Evolutionary conservation across 306 rosid genomes (phyloP), one percentile per base, ranked within the genome.

Genomic region (Trifolium dubium): DNA sequence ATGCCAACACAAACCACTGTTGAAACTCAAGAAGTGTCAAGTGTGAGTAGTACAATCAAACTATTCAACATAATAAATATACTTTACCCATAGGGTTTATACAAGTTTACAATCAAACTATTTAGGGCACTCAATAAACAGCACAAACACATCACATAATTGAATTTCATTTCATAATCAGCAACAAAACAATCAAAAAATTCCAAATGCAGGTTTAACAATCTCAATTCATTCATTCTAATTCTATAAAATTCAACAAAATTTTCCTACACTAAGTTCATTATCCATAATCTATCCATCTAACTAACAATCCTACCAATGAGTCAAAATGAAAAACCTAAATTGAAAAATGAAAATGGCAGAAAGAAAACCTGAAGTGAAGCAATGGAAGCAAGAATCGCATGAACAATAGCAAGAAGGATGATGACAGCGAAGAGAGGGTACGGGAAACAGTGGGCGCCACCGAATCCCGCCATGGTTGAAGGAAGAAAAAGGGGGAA

Each of bases 331-430:
- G 40, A 9, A 28, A 80, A 37, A 75, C 77, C 61, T 67, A 84
- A 77, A 67, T 71, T 35, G 58, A 30, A 8, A 1, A 40, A 23
- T 5, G 59, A 10, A 68, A 82, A 75, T 56, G 88, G 56, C 69
- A 23, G 69, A 66, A 35, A 72, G 51, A 30, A 43, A 84, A 93
- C 98, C 98, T 94, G 98, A 73, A 63, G 83, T 73, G 73, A 87
- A 13, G 97, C 91, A 61, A 94, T 75, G 81, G 65, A 76, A 39
- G 92, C 85, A 81, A 94, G 64, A 55, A 86, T 39, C 64, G 82
- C 91, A 67, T 87, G 87, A 79, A 91, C 62, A 31, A 94, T 62
- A 78, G 97, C 92, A 72, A 91, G 90, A 79, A 79, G 84, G 69
- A 79, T 86, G 86, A 84, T 82, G 28, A 88, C 89, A 71, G 81